Evolutionary conservation across 2,329 filamentous ascomycete genomes (phyloP).

Genomic region (Phoma herbarum): DNA sequence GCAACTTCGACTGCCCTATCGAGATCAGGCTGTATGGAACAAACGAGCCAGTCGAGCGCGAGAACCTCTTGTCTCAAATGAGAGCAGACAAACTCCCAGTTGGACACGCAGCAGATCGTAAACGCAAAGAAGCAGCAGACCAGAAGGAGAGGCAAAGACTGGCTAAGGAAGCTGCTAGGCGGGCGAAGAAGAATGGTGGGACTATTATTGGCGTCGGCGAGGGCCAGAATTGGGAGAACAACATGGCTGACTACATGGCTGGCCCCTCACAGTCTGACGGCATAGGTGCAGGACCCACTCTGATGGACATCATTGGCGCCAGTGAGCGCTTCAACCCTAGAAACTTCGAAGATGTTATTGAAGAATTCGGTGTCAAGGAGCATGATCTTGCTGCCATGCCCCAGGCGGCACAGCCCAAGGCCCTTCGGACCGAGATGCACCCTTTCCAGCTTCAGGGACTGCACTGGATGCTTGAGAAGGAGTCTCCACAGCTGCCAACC

Average conservation of each 20-base stretch:
- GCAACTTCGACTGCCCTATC: conserved; percentile 75
- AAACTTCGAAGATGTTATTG: conserved; percentile 69
- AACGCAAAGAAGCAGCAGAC: conserved; percentile 63
- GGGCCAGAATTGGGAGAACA: conserved; percentile 43
- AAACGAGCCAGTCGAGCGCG: conserved; percentile 61
- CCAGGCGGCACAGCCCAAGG: conserved; percentile 72
- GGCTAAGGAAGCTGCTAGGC: conserved; percentile 47
- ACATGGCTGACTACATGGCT: conserved; percentile 38
- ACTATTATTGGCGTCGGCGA: conserved; percentile 39
- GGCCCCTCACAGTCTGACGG: conserved; percentile 38
- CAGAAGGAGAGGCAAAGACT: conserved; percentile 64
- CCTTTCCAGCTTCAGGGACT: conserved; percentile 82
- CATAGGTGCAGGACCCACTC: conserved; percentile 54
- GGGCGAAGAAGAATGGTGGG: conserved; percentile 44
- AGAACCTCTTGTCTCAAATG: conserved; percentile 68
- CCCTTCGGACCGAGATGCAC: conserved; percentile 72
- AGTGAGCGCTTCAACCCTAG: conserved; percentile 75
- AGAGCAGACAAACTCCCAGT: conserved; percentile 70
- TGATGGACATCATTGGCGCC: conserved; percentile 71
- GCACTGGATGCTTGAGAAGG: conserved; percentile 81
- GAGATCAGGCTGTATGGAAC: conserved; percentile 75
- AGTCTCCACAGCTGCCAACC: conserved; percentile 72
- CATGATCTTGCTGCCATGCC: conserved; percentile 75
- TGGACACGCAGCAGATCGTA: conserved; percentile 49
- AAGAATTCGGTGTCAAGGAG: conserved; percentile 76